These are phyloP conservation scores for Brassica cretica DNA, from an alignment of 345 rosid genomes.

Conservation along the genomic window DNA sequence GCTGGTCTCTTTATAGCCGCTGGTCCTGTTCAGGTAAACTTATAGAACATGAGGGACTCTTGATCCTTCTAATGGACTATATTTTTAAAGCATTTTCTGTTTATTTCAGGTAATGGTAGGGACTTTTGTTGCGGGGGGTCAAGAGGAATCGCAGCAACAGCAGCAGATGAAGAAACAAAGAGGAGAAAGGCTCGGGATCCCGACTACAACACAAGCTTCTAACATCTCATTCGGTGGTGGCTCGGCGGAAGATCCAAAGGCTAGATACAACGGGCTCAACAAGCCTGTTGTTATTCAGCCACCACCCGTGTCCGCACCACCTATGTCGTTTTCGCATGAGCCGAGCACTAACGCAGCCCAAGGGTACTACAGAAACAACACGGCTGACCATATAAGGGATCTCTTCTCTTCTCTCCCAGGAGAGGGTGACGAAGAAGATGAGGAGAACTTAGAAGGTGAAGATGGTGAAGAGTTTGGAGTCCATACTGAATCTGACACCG, in stretches of 20 bases:
- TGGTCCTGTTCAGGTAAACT: constrained; percentile 84
- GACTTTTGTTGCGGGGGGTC: constrained; percentile 65
- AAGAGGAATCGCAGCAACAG: constrained; percentile 37
- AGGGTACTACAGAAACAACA: constrained; percentile 31
- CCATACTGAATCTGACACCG: constrained; percentile 51
- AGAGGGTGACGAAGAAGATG: constrained; percentile 26
- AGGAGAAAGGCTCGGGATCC: constrained; percentile 27
- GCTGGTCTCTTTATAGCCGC: constrained; percentile 90
- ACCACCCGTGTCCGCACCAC: constrained; percentile 20
- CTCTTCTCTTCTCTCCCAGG: constrained; percentile 39
- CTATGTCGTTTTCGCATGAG: constrained; percentile 33
- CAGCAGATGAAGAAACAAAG: constrained; percentile 61
- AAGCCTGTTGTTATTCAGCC: constrained; percentile 33
- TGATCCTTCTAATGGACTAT: background rate
- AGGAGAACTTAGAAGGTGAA: constrained; percentile 26
- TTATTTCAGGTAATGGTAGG: constrained; percentile 68
- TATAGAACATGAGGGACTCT: background rate
- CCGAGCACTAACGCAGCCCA: constrained; percentile 16
- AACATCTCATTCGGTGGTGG: constrained; percentile 36
- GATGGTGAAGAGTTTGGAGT: constrained; percentile 52
- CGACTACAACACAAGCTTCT: constrained; percentile 25
- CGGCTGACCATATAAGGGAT: constrained; percentile 35
- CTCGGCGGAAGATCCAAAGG: constrained; percentile 29
- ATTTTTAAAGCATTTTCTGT: background rate
- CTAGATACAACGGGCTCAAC: constrained; percentile 24